A percentile compares a stretch with the other conserved stretches of the same genome.
phyloP scores from a whole-genome alignment of 495 filamentous ascomycete genomes.

The Podospora tetraspora region DNA sequence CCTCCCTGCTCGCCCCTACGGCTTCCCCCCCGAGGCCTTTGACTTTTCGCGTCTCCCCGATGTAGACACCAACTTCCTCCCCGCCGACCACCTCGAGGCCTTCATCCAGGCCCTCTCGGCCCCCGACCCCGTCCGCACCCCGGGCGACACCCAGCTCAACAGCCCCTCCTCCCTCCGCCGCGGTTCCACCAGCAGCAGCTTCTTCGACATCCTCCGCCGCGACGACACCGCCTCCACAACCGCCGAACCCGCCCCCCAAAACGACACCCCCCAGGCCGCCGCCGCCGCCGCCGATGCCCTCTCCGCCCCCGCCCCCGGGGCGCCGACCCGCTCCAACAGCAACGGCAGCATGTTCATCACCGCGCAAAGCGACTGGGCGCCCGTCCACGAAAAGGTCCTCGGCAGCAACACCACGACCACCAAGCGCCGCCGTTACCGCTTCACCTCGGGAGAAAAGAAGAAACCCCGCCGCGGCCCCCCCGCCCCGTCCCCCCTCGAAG shows the following conservation, averaged over 20 bases:
- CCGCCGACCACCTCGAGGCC: conserved; percentile 49
- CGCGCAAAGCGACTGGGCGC: conserved; percentile 81
- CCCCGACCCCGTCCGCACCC: conserved; percentile 42
- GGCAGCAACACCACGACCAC: conserved; percentile 20
- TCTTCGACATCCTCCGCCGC: conserved; percentile 21
- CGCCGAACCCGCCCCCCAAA: conserved; percentile 15
- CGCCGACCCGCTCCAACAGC: conserved; percentile 13
- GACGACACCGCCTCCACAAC: conserved; percentile 18
- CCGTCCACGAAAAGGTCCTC: conserved; percentile 64
- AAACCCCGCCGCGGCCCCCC: conserved; percentile 26
- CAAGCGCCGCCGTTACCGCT: not conserved
- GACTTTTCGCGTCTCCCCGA: conserved; percentile 54
- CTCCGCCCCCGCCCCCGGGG: not conserved
- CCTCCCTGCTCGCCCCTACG: conserved; percentile 33
- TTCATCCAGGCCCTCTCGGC: conserved; percentile 54
- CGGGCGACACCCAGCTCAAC: conserved; percentile 34
- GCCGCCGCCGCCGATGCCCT: not conserved
- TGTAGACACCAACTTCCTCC: conserved; percentile 61
- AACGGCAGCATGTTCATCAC: conserved; percentile 50
- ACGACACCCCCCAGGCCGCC: conserved; percentile 3
- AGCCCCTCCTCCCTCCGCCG: conserved; percentile 21
- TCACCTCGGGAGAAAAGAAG: conserved; percentile 20
- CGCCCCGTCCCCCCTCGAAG: conserved; percentile 9
- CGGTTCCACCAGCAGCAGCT: conserved; percentile 15
- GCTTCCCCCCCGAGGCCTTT: conserved; percentile 45